phyloP scores from a whole-genome alignment of 768 basidiomycete genomes.

The Tubosaeta sp. region DNA sequence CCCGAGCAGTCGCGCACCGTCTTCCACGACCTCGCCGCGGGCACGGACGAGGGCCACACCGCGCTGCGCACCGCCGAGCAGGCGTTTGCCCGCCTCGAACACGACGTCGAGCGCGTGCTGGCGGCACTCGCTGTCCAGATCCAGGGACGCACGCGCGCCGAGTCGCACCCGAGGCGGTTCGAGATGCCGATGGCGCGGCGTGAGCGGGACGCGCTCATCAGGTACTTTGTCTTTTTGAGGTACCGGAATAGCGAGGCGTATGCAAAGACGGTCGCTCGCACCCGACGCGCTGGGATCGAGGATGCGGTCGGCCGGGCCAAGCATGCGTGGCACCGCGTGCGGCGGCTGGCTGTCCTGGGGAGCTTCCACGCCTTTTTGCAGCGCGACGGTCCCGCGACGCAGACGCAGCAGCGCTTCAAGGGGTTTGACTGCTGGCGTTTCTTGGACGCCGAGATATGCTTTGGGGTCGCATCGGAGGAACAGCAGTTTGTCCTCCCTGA shows the following conservation, averaged over 20 bases:
- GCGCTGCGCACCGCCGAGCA: slow-evolving; percentile 40
- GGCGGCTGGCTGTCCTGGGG: slow-evolving; percentile 25
- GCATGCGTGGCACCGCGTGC: slow-evolving; percentile 27
- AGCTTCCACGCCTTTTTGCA: slow-evolving; percentile 29
- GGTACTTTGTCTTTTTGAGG: slow-evolving; percentile 53
- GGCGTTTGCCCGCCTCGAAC: slow-evolving; percentile 42
- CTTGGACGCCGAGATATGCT: slow-evolving; percentile 46
- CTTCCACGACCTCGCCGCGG: slow-evolving; percentile 40
- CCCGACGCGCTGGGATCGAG: slow-evolving; percentile 22
- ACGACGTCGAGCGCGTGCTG: slow-evolving; percentile 37
- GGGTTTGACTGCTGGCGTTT: slow-evolving; percentile 45
- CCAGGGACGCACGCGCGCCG: slow-evolving; percentile 7
- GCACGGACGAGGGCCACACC: slow-evolving; percentile 29
- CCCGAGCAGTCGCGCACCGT: slow-evolving; percentile 34
- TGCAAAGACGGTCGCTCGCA: slow-evolving; percentile 32
- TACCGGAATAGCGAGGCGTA: slow-evolving; percentile 54
- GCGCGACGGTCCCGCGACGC: slow-evolving; percentile 3
- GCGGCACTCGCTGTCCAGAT: slow-evolving; percentile 31
- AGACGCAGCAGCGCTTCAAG: slow-evolving; percentile 9
- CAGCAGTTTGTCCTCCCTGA: slow-evolving; percentile 57
- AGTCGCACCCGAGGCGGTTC: slow-evolving; percentile 8
- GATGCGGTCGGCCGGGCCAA: slow-evolving; percentile 15
- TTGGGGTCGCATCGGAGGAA: slow-evolving; percentile 50
- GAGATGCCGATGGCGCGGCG: slow-evolving; percentile 21
- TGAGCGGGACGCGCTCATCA: slow-evolving; percentile 38